Conservation (phyloP, 352 stramenopile species). For the Globisporangium yorkense region DNA sequence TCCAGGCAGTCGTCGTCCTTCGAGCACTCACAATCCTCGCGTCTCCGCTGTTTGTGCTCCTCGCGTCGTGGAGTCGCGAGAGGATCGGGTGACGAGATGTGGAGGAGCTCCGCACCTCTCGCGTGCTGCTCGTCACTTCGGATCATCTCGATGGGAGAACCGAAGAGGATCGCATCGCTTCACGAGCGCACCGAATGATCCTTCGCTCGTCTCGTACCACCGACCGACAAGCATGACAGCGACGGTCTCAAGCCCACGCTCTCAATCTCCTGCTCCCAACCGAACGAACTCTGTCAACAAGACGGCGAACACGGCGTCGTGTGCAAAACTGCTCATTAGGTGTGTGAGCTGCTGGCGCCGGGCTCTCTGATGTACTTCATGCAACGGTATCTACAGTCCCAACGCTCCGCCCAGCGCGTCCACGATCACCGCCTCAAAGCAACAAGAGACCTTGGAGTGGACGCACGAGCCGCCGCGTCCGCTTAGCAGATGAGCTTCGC, state of each 20-base stretch:
- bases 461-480: background rate
- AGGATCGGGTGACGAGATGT: background rate
- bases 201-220: no score
- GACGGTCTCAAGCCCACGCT: no score
- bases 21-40: background rate
- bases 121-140: background rate
- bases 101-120: background rate
- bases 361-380: background rate
- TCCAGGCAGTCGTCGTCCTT: no score
- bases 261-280: no score
- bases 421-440: no score
- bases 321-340: background rate
- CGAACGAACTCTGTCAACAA: background rate
- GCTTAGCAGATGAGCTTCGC: slow-evolving; percentile 17
- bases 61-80: background rate
- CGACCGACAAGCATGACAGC: no score
- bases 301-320: background rate
- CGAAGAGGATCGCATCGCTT: background rate
- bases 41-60: background rate
- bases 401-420: no score
- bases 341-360: background rate
- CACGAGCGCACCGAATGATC: no score
- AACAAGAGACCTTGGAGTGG: no score
- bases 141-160: background rate
- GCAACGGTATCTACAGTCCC: background rate